Base-by-base conservation (phyloP, 805 yeast genomes). In the Cyberlindnera saturnus region DNA sequence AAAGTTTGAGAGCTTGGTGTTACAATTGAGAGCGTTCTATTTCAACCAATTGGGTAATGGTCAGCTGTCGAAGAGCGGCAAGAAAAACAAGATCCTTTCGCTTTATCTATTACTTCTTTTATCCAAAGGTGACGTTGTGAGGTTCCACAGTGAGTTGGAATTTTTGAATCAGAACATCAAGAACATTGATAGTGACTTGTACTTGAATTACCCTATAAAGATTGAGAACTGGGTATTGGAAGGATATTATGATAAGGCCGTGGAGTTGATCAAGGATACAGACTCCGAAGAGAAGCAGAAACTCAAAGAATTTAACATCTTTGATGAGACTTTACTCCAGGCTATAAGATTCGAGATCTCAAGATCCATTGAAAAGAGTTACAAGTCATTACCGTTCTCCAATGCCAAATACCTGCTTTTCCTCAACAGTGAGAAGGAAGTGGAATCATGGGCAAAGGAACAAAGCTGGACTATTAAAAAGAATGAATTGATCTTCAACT, bases 221-320 rank as follows among this genome's bases (percentile, higher is more conserved):
- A 79, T 93, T 55, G 98, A 93, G 63, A 81, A 86, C 51, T 87
- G 95, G 84, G 76, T 93, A 51, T 88, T 91, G 83, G 98, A 93
- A 66, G 99, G 99, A 35, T 85, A 91, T 51, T 93, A 90, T 65
- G 93, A 88, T 63, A 86, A 86, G 64, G 91, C 53, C 14, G 42
- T 47, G 40, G 26, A 32, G 13, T 32, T 45, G 29, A 47, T 49
- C 36, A 44, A 45, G n/a, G 45, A 43, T 32, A 46, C 73, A 67
- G 15, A 43, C 15, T 39, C 51, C 6, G 54, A 59, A 55, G 53
- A 53, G 50, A 43, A 67, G 61, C 7, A 52, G 49, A 41, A 61
- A 56, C 36, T 79, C 82, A 77, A 80, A 45, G 98, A 93, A 62
- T 90, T 81, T 63, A 76, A 75, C 45, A 74, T 86, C 38, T 86